Base-by-base conservation (phyloP, 306 rosid genomes). In the Vigna trinervia region DNA sequence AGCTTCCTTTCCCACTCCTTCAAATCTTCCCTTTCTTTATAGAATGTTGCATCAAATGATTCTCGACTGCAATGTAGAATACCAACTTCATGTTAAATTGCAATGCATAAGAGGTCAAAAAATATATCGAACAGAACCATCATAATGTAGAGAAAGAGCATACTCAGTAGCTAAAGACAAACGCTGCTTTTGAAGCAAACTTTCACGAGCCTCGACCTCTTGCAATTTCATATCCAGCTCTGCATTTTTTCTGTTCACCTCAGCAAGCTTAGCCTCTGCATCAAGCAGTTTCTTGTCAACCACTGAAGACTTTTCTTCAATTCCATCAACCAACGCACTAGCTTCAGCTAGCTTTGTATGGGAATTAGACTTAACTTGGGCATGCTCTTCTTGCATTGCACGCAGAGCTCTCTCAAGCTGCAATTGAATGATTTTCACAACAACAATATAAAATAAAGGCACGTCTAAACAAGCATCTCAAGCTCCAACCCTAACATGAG, bases 351-450 rank as follows among this genome's bases (percentile, higher is more conserved):
- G 54, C 89, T 89, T 92, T 69, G 93, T 80, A 76, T 87, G 80
- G 12, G 93, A 90, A 10, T 83, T 80, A 61, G 59, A 85, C 59
- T 81, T 85, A 41, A 86, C 73, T 71, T 91, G 82, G 22, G 80
- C 60, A 66, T 81, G 90, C 87, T 91, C 97, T 73, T 80, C 86
- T 32, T 77, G 90, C 63, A 83, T 76, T 75, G 82, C 91, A 57
- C 77, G 88, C 80, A 90, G 45, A 85, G 91, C 86, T 80, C 87
- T 90, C 78, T 90, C 90, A 71, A 95, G 97, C 99, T 95, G 85
- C 83, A 87, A 69, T 62, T 22, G 53, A 77, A 26, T 30, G 61
- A 83, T 71, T 70, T 23, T 36, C 52, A 43, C 61, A 50, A 56
- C 45, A 84, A 74, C 71, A 65, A 5, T 58, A 58, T 59, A 43